Percentiles rank a stretch among this genome's conserved stretches.
Evolutionary conservation across 2,329 filamentous ascomycete genomes (phyloP).

Genomic region (Colletotrichum siamense): DNA sequence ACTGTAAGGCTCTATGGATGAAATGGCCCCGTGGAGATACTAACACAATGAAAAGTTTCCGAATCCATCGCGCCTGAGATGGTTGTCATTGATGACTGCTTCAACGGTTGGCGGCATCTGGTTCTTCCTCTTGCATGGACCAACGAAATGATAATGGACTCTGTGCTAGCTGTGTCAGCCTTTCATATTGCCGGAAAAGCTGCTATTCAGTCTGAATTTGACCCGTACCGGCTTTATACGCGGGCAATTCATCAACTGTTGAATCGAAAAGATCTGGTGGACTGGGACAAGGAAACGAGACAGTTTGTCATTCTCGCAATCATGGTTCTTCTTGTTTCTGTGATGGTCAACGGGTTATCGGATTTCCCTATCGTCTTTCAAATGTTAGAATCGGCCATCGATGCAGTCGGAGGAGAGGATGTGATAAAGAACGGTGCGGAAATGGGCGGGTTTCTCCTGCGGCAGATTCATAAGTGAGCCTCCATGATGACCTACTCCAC

Average conservation of each 20-base stretch:
- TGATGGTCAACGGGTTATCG: constrained; percentile 29
- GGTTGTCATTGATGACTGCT: constrained; percentile 24
- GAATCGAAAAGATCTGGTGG: not conserved
- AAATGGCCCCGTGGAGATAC: rapidly evolving
- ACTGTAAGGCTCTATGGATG: constrained; percentile 17
- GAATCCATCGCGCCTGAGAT: constrained; percentile 28
- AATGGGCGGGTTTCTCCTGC: not conserved
- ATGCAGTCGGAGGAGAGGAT: constrained; percentile 28
- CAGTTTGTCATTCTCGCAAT: constrained; percentile 23
- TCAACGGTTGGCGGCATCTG: constrained; percentile 26
- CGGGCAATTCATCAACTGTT: not conserved
- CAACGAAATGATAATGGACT: constrained; percentile 28
- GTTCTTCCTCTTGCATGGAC: constrained; percentile 24
- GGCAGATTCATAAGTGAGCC: constrained; percentile 13
- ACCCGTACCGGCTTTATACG: not conserved
- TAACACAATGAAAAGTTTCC: constrained; percentile 17
- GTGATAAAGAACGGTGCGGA: not conserved
- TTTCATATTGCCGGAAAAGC: constrained; percentile 25
- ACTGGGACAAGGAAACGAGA: not conserved
- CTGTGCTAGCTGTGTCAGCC: constrained; percentile 29
- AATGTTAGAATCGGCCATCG: constrained; percentile 30
- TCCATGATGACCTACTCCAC: not conserved
- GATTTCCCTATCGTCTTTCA: constrained; percentile 31
- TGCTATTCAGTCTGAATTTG: not conserved
- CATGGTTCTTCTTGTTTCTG: constrained; percentile 26